These are phyloP conservation scores for Cytospora paraplurivora DNA, from an alignment of 2,329 filamentous ascomycete species.

Conservation along the genomic window DNA sequence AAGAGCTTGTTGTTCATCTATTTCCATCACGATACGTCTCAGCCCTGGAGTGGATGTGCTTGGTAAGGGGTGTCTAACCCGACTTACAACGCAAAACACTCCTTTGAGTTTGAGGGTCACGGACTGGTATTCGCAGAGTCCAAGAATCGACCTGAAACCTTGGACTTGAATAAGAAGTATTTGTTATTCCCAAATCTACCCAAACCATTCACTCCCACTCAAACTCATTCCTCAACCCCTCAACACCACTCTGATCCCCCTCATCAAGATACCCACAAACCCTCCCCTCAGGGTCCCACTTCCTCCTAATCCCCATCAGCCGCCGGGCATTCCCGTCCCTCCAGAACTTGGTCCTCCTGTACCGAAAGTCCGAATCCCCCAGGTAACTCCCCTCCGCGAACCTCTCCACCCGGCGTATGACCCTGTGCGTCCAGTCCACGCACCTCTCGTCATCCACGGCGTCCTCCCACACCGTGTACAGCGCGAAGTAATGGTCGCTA, in stretches of 20 bases:
- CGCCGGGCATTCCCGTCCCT: slow-evolving; percentile 42
- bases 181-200: neutral
- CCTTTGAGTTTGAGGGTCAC: too few relatives aligned
- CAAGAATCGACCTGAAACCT: too few relatives aligned
- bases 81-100: too few relatives aligned
- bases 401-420: slow-evolving; percentile 44
- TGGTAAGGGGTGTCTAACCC: too few relatives aligned
- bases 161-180: neutral
- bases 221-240: slow-evolving; percentile 46
- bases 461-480: slow-evolving; percentile 55
- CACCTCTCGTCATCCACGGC: slow-evolving; percentile 47
- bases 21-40: too few relatives aligned
- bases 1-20: too few relatives aligned
- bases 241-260: slow-evolving; percentile 44
- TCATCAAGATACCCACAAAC: slow-evolving; percentile 49
- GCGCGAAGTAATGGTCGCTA: slow-evolving; percentile 57
- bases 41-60: too few relatives aligned
- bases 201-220: slow-evolving; percentile 35
- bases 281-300: slow-evolving; percentile 47
- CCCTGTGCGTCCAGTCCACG: slow-evolving; percentile 46
- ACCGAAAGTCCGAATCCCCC: slow-evolving; percentile 57
- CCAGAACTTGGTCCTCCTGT: slow-evolving; percentile 52
- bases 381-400: slow-evolving; percentile 54
- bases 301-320: slow-evolving; percentile 46
- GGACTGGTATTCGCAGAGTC: too few relatives aligned